Percentiles rank a stretch among this genome's conserved stretches.
Conservation (phyloP, 208 protist genomes). For the Porcisia hertigi region DNA sequence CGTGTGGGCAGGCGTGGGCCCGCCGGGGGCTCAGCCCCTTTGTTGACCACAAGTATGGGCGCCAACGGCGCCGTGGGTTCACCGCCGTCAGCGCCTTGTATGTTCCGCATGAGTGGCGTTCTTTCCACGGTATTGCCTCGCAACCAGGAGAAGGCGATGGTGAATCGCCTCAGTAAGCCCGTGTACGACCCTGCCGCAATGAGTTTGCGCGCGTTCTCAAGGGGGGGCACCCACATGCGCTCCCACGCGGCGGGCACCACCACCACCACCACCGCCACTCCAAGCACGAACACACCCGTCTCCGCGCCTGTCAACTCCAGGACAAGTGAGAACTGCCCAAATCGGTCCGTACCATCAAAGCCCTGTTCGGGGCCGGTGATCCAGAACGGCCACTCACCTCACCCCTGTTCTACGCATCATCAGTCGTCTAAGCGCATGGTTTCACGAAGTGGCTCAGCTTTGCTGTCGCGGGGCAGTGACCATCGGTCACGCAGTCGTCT, state of each 20-base stretch:
- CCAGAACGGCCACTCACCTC: background rate
- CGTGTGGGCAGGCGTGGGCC: background rate
- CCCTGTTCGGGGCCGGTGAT: background rate
- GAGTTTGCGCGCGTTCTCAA: constrained; percentile 7
- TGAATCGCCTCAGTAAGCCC: constrained; percentile 36
- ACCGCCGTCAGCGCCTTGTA: constrained; percentile 18
- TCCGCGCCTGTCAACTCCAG: background rate
- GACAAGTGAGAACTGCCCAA: background rate
- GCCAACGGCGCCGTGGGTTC: background rate
- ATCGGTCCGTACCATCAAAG: background rate
- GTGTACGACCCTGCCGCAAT: constrained; percentile 21
- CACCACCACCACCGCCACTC: background rate
- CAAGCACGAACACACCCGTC: background rate
- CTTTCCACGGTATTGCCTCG: constrained; percentile 18
- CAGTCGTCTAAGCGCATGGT: background rate
- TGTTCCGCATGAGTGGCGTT: constrained; percentile 38
- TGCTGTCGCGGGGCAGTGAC: background rate
- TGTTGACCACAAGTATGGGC: background rate
- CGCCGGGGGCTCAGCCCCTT: background rate
- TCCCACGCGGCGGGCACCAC: constrained; percentile 1
- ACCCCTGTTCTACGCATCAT: no score
- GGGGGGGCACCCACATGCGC: background rate
- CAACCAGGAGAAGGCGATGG: constrained; percentile 28
- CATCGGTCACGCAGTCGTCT: background rate
- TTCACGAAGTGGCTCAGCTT: background rate